Evolutionary conservation across 768 basidiomycete genomes (phyloP), one percentile per base, ranked within the genome.

Genomic region (Hydnomerulius pinastri): DNA sequence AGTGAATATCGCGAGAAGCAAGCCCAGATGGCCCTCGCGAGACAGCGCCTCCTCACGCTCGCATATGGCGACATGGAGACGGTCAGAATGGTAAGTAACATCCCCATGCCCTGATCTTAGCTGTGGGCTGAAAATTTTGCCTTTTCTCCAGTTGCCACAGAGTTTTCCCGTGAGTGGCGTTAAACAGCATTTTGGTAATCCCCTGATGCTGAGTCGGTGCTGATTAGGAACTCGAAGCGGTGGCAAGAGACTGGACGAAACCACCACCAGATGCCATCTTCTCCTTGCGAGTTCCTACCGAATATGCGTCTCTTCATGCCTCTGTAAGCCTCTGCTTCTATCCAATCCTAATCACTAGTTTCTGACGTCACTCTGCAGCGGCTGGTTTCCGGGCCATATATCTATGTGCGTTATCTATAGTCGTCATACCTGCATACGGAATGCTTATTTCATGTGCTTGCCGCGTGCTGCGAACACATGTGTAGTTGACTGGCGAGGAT

Each of bases 31-130:
- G 80, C 87, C 3, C 77, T 91, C 58, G 76, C 85, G 21, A 73
- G 88, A 47, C 86, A 87, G 58, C 82, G 87, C 53, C 80, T 90
- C 56, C 77, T 93, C 58, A 93, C 91, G 51, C 81, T 93, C 50
- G 84, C 82, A 8, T 90, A 85, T 66, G 87, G 77, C 47, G 91
- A 92, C 32, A 89, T 91, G 85, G 91, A 93, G 71, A 92, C 91
- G 7, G 77, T 93, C 51, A 78, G 85, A 56, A 82, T 87, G 76
- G 87, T 70, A 42, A 44, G 66, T 59, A 17, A 15, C 41, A 42
- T 54, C 18, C 41, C 29, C 51, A 47, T 48, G 3, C 47, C 54
- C 36, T 17, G 30, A 0, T 39, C 9, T 25, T 7, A 41, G 2
- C 51, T 48, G 29, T 17, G 18, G 48, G 47, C 57, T 54, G 20